phyloP scores from a whole-genome alignment of 805 yeast species.

The Candida ascalaphidarum region DNA sequence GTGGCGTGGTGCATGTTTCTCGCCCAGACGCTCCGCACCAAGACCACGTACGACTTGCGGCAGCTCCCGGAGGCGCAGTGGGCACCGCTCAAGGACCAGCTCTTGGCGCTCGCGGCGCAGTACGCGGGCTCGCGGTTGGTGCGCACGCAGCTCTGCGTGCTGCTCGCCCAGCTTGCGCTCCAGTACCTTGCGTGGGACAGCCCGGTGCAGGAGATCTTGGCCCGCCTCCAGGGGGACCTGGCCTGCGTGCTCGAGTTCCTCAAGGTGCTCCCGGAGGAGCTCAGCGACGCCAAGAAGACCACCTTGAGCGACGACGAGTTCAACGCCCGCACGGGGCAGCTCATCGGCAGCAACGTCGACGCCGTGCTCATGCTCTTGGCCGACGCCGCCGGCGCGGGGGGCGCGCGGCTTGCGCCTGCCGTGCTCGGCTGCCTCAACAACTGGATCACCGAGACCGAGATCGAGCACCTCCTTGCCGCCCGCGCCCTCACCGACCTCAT shows the following conservation, averaged over 20 bases:
- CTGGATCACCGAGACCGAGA: conserved; percentile 85
- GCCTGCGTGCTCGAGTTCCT: conserved; percentile 65
- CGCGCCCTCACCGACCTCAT: conserved; percentile 61
- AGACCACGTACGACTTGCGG: conserved; percentile 69
- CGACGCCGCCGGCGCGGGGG: conserved; percentile 21
- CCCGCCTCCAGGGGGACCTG: conserved; percentile 17
- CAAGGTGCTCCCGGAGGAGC: conserved; percentile 86
- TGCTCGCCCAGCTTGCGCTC: conserved; percentile 74
- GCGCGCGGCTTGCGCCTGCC: conserved; percentile 24
- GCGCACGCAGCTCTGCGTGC: conserved; percentile 75
- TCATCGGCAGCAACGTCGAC: conserved; percentile 61
- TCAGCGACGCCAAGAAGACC: conserved; percentile 66
- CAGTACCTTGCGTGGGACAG: conserved; percentile 68
- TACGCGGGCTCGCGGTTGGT: conserved; percentile 47
- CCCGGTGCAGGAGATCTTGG: conserved; percentile 61
- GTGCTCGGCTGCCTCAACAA: conserved; percentile 73
- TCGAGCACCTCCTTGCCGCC: conserved; percentile 56
- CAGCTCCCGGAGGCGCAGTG: conserved; percentile 63
- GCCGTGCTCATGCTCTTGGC: conserved; percentile 58
- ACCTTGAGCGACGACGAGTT: conserved; percentile 80
- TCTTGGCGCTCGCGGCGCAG: conserved; percentile 47
- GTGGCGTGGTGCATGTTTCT: conserved; percentile 70
- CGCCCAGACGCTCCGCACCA: conserved; percentile 85
- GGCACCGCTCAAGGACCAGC: conserved; percentile 54
- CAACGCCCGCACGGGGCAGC: conserved; percentile 48